Evolutionary conservation across 305 asterid species (phyloP).

Genomic region (Fraxinus platypoda): DNA sequence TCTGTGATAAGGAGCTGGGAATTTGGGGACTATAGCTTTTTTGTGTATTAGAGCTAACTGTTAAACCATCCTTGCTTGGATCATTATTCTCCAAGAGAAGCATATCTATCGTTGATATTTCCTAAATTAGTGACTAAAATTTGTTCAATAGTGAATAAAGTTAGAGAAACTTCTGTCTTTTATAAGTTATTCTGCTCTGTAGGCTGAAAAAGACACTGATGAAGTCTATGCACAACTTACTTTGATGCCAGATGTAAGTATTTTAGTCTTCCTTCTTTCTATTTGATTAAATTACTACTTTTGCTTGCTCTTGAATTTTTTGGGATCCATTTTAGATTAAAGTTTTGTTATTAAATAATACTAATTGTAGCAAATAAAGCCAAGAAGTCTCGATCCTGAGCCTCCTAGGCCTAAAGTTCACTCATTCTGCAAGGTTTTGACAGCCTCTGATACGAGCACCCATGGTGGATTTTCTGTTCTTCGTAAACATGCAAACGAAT

Average conservation of each 20-base stretch:
- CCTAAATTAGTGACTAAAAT: not conserved
- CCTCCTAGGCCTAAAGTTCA: slow-evolving; percentile 49
- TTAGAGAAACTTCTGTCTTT: slow-evolving; percentile 8
- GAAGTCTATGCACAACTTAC: slow-evolving; percentile 71
- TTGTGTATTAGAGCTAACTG: not conserved
- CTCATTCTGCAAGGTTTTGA: slow-evolving; percentile 71
- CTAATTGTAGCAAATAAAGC: slow-evolving; percentile 52
- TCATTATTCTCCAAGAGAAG: not conserved
- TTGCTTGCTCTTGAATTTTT: not conserved
- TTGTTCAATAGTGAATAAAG: slow-evolving; percentile 9
- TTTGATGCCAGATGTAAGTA: slow-evolving; percentile 61
- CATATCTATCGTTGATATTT: slow-evolving; percentile 1
- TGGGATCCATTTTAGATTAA: not conserved
- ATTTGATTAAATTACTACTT: not conserved
- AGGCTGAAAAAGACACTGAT: slow-evolving; percentile 79
- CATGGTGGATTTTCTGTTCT: slow-evolving; percentile 84
- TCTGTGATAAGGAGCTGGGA: not conserved
- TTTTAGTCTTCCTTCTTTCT: slow-evolving; percentile 1
- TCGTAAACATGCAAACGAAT: slow-evolving; percentile 72
- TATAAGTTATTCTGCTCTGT: slow-evolving; percentile 12
- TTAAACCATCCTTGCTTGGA: not conserved
- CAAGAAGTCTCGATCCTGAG: slow-evolving; percentile 43
- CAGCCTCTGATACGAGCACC: slow-evolving; percentile 75
- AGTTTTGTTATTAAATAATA: not conserved
- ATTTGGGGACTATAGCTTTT: not conserved